Percentiles rank a stretch among this genome's conserved stretches.
phyloP scores from a whole-genome alignment of 2,329 filamentous ascomycete genomes.

The Thelonectria olida region DNA sequence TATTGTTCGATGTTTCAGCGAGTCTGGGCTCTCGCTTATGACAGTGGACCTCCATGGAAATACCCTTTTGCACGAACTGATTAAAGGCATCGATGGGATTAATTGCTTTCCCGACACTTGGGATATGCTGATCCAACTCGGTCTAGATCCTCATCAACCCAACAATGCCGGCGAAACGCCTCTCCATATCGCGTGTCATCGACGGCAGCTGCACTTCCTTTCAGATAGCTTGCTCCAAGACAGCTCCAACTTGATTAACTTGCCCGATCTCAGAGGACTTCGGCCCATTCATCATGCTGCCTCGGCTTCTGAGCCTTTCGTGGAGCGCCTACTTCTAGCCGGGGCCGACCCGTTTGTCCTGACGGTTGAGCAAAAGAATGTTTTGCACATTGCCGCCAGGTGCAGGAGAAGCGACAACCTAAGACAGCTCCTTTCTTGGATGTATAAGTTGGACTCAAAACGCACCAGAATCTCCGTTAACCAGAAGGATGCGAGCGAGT shows the following conservation, averaged over 20 bases:
- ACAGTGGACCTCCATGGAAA: conserved; percentile 24
- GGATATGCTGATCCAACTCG: neutral
- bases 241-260: conserved; percentile 1
- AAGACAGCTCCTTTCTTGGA: conserved; percentile 21
- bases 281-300: conserved; percentile 32
- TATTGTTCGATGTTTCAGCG: neutral
- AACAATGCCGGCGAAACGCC: conserved; percentile 25
- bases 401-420: conserved; percentile 25
- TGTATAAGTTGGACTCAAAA: conserved; percentile 8
- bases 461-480: conserved; percentile 10
- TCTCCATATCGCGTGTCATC: conserved; percentile 23
- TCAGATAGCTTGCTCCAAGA: conserved; percentile 7
- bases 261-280: conserved; percentile 15
- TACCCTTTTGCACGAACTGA: conserved; percentile 26
- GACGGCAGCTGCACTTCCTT: neutral
- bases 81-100: neutral
- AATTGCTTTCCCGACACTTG: neutral
- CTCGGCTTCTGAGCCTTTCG: conserved; percentile 11
- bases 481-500: conserved; percentile 21
- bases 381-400: conserved; percentile 29
- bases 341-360: conserved; percentile 27
- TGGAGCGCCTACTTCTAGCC: conserved; percentile 17
- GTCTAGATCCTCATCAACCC: conserved; percentile 16
- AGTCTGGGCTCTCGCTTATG: neutral
- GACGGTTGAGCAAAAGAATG: conserved; percentile 25